Conservation (phyloP, 805 yeast genomes). For the Blastobotrys chiropterorum region DNA sequence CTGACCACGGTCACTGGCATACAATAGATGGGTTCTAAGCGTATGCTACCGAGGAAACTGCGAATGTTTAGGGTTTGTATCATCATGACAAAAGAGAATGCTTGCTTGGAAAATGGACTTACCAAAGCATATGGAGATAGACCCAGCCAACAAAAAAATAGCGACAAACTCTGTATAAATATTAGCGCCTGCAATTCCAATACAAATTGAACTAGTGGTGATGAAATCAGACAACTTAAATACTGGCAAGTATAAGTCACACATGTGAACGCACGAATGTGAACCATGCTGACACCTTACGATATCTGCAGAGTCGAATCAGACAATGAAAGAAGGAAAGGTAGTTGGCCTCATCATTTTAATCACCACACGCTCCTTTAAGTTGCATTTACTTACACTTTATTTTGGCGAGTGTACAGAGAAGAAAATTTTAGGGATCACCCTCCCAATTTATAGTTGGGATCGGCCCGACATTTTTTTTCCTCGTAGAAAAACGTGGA, state of each 20-base stretch:
- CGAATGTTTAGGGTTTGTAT: constrained; percentile 34
- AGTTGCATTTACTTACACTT: constrained; percentile 1
- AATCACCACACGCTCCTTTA: background rate
- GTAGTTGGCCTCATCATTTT: constrained; percentile 34
- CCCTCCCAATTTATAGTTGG: background rate
- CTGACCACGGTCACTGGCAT: constrained; percentile 36
- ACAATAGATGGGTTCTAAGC: constrained; percentile 33
- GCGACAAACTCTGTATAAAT: no score
- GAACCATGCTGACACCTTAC: constrained; percentile 26
- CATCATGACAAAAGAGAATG: constrained; percentile 29
- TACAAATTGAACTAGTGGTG: background rate
- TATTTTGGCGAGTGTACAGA: background rate
- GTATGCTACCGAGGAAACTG: constrained; percentile 41
- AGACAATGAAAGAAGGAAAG: constrained; percentile 30
- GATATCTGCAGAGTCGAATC: constrained; percentile 38
- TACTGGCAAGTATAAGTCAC: constrained; percentile 39
- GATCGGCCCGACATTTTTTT: background rate
- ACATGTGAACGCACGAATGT: constrained; percentile 7
- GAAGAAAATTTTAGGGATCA: background rate
- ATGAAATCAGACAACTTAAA: constrained; percentile 25
- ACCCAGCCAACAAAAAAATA: background rate
- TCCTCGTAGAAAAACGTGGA: background rate
- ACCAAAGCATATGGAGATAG: background rate
- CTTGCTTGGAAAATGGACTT: background rate
- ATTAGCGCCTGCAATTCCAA: no score